A percentile compares a stretch with the other conserved stretches of the same genome.
Conservation (phyloP, 345 rosid genomes). For the Toxicodendron radicans region DNA sequence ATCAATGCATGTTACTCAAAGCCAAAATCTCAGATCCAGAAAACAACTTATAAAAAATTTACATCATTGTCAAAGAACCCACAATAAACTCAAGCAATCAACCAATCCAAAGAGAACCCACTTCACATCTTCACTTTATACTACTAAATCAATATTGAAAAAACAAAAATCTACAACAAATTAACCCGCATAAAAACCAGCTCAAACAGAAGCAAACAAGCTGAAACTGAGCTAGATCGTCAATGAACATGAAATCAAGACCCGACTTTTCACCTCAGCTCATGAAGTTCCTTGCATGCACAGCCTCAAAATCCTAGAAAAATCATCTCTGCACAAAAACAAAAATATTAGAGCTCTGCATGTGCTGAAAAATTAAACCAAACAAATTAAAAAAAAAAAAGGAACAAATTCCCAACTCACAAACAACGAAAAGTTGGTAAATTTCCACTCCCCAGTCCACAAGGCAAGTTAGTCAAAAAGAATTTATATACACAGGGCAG, state of each 20-base stretch:
- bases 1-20: slow-evolving; percentile 17
- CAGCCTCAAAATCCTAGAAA: slow-evolving; percentile 30
- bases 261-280: slow-evolving; percentile 34
- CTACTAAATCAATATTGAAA: slow-evolving; percentile 11
- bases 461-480: slow-evolving; percentile 9
- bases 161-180: slow-evolving; percentile 12
- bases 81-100: slow-evolving; percentile 12
- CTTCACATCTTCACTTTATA: slow-evolving; percentile 17
- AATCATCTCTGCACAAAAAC: slow-evolving; percentile 20
- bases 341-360: slow-evolving; percentile 26
- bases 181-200: slow-evolving; percentile 16
- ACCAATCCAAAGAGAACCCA: slow-evolving; percentile 26
- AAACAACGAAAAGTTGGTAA: slow-evolving; percentile 11
- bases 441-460: background rate
- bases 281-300: slow-evolving; percentile 23
- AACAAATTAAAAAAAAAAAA: background rate
- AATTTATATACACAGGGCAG: background rate
- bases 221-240: slow-evolving; percentile 21
- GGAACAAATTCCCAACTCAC: slow-evolving; percentile 19
- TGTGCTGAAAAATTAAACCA: background rate
- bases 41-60: slow-evolving; percentile 12
- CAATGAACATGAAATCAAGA: slow-evolving; percentile 21
- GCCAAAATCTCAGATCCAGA: slow-evolving; percentile 30
- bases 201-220: slow-evolving; percentile 1
- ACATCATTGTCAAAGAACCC: background rate